phyloP scores from a whole-genome alignment of 2,329 filamentous ascomycete genomes.

The Aspergillus novoparasiticus region DNA sequence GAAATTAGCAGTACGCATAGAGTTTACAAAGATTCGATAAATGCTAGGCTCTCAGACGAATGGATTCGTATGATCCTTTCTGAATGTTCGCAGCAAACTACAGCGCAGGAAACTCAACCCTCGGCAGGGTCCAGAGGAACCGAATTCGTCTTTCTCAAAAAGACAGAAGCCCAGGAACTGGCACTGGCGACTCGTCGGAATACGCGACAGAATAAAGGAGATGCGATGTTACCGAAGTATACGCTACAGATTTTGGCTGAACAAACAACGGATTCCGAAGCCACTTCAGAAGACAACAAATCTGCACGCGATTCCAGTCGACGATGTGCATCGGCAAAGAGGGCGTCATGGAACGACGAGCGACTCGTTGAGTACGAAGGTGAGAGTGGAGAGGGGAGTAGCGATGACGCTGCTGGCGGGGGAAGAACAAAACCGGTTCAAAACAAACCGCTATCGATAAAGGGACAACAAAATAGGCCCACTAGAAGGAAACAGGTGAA shows the following conservation, averaged over 20 bases:
- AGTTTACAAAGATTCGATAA: too few relatives aligned
- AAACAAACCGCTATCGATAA: too few relatives aligned
- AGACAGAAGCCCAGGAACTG: slow-evolving; percentile 45
- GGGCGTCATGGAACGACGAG: slow-evolving; percentile 42
- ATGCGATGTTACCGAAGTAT: slow-evolving; percentile 37
- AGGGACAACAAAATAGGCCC: too few relatives aligned
- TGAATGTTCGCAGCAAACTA: too few relatives aligned
- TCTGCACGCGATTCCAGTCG: slow-evolving; percentile 5
- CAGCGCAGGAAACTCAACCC: too few relatives aligned
- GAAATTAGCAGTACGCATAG: too few relatives aligned
- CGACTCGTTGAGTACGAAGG: slow-evolving; percentile 41
- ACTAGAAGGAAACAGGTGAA: too few relatives aligned
- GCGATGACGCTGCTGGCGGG: slow-evolving; percentile 24
- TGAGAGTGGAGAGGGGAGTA: slow-evolving; percentile 16
- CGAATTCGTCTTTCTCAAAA: slow-evolving; percentile 48
- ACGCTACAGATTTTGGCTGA: slow-evolving; percentile 30
- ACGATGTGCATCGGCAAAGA: slow-evolving; percentile 21
- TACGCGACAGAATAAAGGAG: slow-evolving; percentile 46
- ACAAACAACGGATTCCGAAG: slow-evolving; percentile 14
- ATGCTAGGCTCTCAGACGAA: too few relatives aligned
- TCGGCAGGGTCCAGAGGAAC: too few relatives aligned
- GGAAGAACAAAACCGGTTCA: too few relatives aligned
- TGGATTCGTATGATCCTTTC: too few relatives aligned
- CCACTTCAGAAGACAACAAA: slow-evolving; percentile 6
- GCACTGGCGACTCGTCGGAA: slow-evolving; percentile 46